These are phyloP conservation scores for Acanthamoeba sp. DNA, from an alignment of 208 protist species.

Conservation along the genomic window DNA sequence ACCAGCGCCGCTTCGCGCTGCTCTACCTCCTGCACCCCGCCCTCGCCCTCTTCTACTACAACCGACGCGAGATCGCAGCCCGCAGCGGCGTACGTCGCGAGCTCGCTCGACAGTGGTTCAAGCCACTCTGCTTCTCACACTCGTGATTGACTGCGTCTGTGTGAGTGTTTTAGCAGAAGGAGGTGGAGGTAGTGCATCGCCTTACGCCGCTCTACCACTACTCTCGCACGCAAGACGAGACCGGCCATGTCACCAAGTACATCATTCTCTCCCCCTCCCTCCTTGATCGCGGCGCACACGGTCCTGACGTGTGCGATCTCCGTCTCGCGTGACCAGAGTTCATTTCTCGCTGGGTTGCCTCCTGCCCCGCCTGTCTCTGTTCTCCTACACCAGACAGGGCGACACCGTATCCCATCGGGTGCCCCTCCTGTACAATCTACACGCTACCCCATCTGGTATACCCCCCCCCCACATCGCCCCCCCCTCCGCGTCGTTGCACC, in stretches of 20 bases:
- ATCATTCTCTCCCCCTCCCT: too few relatives aligned
- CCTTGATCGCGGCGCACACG: background rate
- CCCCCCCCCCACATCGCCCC: background rate
- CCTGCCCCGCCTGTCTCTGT: background rate
- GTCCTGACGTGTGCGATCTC: background rate
- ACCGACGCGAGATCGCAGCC: background rate
- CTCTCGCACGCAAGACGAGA: background rate
- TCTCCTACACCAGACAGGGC: background rate
- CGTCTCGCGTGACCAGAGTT: background rate
- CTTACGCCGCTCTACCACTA: background rate
- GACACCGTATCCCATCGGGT: background rate
- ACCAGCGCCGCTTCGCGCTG: background rate
- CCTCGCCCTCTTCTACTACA: conserved; percentile 31
- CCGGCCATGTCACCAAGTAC: background rate
- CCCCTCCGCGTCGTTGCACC: too few relatives aligned
- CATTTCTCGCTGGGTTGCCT: background rate
- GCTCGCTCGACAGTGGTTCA: too few relatives aligned
- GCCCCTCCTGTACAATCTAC: background rate
- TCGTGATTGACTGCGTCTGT: too few relatives aligned
- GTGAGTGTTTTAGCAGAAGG: too few relatives aligned
- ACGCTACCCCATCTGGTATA: background rate
- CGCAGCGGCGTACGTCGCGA: too few relatives aligned
- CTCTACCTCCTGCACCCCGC: background rate
- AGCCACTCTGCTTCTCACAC: too few relatives aligned
- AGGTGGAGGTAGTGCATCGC: background rate